Percentiles rank a stretch among this genome's conserved stretches.
phyloP scores from a whole-genome alignment of 495 filamentous ascomycete genomes.

The Hypoxylon intermedium region DNA sequence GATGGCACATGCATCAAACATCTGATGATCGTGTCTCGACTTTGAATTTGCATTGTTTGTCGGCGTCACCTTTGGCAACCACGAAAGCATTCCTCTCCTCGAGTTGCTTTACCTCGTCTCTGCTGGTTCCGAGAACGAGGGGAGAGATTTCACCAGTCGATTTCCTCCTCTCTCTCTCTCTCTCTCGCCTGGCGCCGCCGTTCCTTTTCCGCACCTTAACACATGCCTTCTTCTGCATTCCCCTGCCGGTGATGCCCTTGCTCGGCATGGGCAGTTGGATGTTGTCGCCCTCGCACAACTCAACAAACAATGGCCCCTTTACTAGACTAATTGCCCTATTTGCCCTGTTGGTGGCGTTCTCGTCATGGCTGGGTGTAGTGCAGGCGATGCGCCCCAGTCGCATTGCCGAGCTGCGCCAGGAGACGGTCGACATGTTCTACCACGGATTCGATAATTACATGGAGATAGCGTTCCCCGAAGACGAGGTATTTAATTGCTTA shows the following conservation, averaged over 20 bases:
- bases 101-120: neutral
- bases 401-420: constrained; percentile 63
- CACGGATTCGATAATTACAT: constrained; percentile 98
- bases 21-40: constrained; percentile 8
- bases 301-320: constrained; percentile 25
- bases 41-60: constrained; percentile 14
- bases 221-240: constrained; percentile 46
- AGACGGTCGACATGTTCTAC: constrained; percentile 93
- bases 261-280: constrained; percentile 46
- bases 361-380: constrained; percentile 44
- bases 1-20: neutral
- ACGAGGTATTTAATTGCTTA: constrained; percentile 66
- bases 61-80: constrained; percentile 4
- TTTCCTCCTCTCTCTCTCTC: no score
- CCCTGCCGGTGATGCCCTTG: constrained; percentile 55
- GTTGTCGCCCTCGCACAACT: constrained; percentile 37
- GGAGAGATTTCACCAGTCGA: constrained; percentile 4
- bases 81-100: neutral
- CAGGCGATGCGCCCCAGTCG: constrained; percentile 60
- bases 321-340: constrained; percentile 23
- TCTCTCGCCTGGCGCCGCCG: no score
- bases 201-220: constrained; percentile 18
- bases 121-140: constrained; percentile 19
- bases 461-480: constrained; percentile 91
- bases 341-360: constrained; percentile 30